Percentiles rank a stretch among this genome's conserved stretches.
phyloP scores from a whole-genome alignment of 768 basidiomycete genomes.

The Tremella yokohamensis region DNA sequence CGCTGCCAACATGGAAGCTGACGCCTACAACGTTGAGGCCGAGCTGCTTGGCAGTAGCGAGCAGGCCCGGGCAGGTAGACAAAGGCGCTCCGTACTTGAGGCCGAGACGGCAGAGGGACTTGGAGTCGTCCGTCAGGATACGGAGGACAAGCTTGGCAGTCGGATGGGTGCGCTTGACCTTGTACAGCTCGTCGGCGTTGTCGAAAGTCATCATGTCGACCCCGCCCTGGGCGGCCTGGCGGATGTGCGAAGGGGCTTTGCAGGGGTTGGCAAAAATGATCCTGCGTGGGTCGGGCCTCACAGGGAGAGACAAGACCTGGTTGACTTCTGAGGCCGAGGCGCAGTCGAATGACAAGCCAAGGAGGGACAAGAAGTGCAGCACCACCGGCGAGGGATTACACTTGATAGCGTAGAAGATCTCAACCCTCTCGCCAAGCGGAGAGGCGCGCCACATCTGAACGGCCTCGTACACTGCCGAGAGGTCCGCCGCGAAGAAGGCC shows the following conservation, averaged over 20 bases:
- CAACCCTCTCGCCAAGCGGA: conserved; percentile 70
- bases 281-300: conserved; percentile 63
- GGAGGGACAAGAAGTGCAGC: conserved; percentile 77
- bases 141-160: conserved; percentile 81
- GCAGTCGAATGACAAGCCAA: conserved; percentile 95
- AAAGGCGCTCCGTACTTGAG: conserved; percentile 96
- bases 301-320: conserved; percentile 66
- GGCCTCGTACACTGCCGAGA: conserved; percentile 79
- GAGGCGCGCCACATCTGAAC: conserved; percentile 73
- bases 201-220: conserved; percentile 98
- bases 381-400: conserved; percentile 98
- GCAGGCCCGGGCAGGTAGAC: conserved; percentile 69
- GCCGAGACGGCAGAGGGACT: conserved; percentile 85
- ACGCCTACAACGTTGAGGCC: conserved; percentile 84
- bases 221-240: conserved; percentile 70
- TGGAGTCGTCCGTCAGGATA: conserved; percentile 97
- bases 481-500: conserved; percentile 95
- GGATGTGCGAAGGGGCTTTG: conserved; percentile 91
- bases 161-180: conserved; percentile 77
- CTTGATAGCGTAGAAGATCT: conserved; percentile 95
- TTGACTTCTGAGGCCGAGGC: conserved; percentile 92
- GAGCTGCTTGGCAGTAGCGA: conserved; percentile 73
- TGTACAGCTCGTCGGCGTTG: conserved; percentile 92
- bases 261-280: conserved; percentile 99
- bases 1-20: conserved; percentile 96